Evolutionary conservation across 768 basidiomycete species (phyloP).

Genomic region (Chalciporus chontae): DNA sequence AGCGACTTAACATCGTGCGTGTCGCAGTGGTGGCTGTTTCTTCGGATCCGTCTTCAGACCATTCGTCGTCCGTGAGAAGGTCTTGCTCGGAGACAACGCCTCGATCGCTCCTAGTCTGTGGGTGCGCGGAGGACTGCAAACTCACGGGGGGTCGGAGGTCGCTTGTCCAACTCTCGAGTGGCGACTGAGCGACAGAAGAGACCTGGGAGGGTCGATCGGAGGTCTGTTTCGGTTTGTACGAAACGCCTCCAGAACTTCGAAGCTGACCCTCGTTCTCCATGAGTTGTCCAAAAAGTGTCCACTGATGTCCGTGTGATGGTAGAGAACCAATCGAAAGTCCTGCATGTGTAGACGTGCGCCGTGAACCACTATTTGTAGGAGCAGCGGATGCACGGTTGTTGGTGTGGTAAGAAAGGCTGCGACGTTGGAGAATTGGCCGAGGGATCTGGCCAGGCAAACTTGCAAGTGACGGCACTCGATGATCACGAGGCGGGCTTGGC

Average conservation of each 20-base stretch:
- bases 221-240: conserved; percentile 4
- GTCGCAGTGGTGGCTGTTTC: conserved; percentile 5
- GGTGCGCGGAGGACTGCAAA: neutral
- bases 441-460: neutral
- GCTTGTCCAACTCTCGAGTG: neutral
- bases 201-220: neutral
- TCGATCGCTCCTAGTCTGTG: neutral
- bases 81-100: neutral
- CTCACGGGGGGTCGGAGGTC: neutral
- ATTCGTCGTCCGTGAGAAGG: conserved; percentile 9
- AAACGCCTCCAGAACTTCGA: conserved; percentile 4
- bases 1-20: conserved; percentile 8
- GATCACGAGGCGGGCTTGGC: conserved; percentile 14
- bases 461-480: conserved; percentile 16
- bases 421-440: conserved; percentile 7
- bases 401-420: conserved; percentile 9
- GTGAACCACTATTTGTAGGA: conserved; percentile 8
- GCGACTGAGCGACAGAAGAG: conserved; percentile 2
- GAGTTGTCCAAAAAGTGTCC: conserved; percentile 67
- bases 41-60: conserved; percentile 13
- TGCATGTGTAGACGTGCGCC: conserved; percentile 13
- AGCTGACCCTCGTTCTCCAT: conserved; percentile 64
- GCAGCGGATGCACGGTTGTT: neutral
- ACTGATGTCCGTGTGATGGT: conserved; percentile 36
- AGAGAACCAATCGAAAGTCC: conserved; percentile 6